Evolutionary conservation across 2,329 filamentous ascomycete genomes (phyloP).

Genomic region (Fusarium pseudocircinatum): DNA sequence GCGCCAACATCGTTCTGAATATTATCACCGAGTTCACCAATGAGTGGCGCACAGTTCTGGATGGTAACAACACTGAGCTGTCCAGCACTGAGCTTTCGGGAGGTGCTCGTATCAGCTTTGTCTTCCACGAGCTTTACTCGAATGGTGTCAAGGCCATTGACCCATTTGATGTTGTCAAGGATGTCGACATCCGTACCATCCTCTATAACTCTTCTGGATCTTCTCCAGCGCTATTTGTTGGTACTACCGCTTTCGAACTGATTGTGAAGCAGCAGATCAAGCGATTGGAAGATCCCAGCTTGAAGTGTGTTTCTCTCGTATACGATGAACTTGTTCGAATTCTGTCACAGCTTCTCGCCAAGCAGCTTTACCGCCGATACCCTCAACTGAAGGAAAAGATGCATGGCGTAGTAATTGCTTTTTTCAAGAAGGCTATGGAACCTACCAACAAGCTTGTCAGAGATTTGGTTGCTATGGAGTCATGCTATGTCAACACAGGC

Average conservation of each 20-base stretch:
- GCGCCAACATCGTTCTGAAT: constrained; percentile 94
- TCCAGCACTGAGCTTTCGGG: constrained; percentile 95
- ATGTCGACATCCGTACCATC: constrained; percentile 95
- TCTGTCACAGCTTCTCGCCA: constrained; percentile 86
- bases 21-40: constrained; percentile 99
- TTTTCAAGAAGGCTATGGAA: constrained; percentile 99
- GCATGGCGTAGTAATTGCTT: constrained; percentile 87
- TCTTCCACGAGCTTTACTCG: constrained; percentile 98
- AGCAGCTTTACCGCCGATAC: constrained; percentile 91
- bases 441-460: constrained; percentile 96
- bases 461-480: constrained; percentile 94
- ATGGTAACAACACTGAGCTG: constrained; percentile 95
- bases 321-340: constrained; percentile 98
- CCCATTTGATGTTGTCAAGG: constrained; percentile 97
- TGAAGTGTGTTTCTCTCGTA: constrained; percentile 97
- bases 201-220: constrained; percentile 99
- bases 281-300: constrained; percentile 91
- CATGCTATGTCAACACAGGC: constrained; percentile 97
- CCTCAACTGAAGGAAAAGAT: constrained; percentile 97
- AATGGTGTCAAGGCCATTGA: constrained; percentile 98
- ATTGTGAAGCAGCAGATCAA: constrained; percentile 99
- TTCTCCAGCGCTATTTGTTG: constrained; percentile 94
- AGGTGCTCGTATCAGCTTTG: constrained; percentile 97
- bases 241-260: constrained; percentile 96
- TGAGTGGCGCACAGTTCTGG: constrained; percentile 94